Evolutionary conservation across 2,329 filamentous ascomycete species (phyloP).

Genomic region (Epichloe bromicola): DNA sequence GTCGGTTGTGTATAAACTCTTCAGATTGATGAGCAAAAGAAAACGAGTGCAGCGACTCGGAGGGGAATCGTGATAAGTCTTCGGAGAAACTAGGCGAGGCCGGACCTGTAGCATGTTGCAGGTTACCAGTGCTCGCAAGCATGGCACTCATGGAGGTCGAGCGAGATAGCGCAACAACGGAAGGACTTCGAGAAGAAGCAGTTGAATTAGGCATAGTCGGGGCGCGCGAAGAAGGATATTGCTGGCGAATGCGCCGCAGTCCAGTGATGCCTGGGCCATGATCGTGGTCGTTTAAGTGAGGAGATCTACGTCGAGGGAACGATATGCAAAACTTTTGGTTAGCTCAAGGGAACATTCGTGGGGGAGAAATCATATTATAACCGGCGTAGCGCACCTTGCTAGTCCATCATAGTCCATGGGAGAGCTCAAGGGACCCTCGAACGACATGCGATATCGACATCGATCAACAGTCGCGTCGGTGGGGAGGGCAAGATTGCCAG

Average conservation of each 20-base stretch:
- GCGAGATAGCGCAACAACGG: conserved; percentile 44
- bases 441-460: conserved; percentile 57
- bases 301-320: conserved; percentile 44
- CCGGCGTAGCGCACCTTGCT: conserved; percentile 45
- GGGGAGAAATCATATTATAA: conserved; percentile 14
- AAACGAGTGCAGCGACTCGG: conserved; percentile 94
- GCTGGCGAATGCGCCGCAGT: conserved; percentile 85
- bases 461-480: conserved; percentile 38
- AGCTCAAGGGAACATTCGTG: background rate
- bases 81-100: conserved; percentile 69
- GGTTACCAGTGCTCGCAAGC: conserved; percentile 41
- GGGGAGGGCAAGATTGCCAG: conserved; percentile 43
- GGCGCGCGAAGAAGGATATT: conserved; percentile 49
- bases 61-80: conserved; percentile 83
- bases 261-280: conserved; percentile 77
- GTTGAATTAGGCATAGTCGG: conserved; percentile 51
- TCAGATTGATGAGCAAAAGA: conserved; percentile 95
- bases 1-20: conserved; percentile 78
- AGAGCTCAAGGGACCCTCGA: conserved; percentile 53
- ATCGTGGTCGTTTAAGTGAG: conserved; percentile 74
- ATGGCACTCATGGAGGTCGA: conserved; percentile 61
- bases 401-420: conserved; percentile 53
- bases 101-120: conserved; percentile 46
- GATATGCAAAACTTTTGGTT: background rate
- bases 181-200: conserved; percentile 48